A percentile compares a stretch with the other conserved stretches of the same genome.
These are phyloP conservation scores for Diaporthe sp. DNA, from an alignment of 2,329 filamentous ascomycete species.

Conservation along the genomic window DNA sequence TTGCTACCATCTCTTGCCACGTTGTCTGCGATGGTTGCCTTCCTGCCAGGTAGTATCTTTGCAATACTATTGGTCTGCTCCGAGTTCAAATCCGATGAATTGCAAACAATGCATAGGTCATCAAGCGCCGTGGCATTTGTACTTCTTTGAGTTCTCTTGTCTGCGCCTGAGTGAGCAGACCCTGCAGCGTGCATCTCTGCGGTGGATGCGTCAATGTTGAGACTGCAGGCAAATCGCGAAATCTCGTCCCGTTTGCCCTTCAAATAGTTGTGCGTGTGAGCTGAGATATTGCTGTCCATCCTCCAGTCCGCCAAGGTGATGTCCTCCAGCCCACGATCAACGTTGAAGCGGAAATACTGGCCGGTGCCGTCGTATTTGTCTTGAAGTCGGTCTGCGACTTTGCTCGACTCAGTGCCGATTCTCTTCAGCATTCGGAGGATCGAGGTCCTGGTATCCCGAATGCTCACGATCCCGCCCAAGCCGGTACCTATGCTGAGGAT, in stretches of 20 bases:
- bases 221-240: not conserved
- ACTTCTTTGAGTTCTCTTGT: not conserved
- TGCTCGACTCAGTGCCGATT: constrained; percentile 44
- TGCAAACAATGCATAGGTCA: not conserved
- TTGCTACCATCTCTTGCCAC: not conserved
- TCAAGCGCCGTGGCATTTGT: too few species aligned
- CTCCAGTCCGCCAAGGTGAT: constrained; percentile 47
- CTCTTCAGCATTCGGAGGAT: constrained; percentile 26
- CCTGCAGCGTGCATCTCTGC: not conserved
- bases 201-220: not conserved
- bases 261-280: constrained; percentile 44
- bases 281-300: constrained; percentile 43
- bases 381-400: constrained; percentile 41
- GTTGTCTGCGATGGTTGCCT: not conserved
- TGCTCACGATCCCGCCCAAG: constrained; percentile 42
- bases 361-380: constrained; percentile 39
- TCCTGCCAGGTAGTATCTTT: not conserved
- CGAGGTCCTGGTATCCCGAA: constrained; percentile 12
- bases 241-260: constrained; percentile 35
- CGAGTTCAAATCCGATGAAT: not conserved
- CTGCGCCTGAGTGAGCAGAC: not conserved
- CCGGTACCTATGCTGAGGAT: constrained; percentile 49
- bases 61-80: not conserved
- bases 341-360: constrained; percentile 48
- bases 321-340: constrained; percentile 47